Evolutionary conservation across 345 rosid genomes (phyloP).

Genomic region (Bretschneidera sinensis): DNA sequence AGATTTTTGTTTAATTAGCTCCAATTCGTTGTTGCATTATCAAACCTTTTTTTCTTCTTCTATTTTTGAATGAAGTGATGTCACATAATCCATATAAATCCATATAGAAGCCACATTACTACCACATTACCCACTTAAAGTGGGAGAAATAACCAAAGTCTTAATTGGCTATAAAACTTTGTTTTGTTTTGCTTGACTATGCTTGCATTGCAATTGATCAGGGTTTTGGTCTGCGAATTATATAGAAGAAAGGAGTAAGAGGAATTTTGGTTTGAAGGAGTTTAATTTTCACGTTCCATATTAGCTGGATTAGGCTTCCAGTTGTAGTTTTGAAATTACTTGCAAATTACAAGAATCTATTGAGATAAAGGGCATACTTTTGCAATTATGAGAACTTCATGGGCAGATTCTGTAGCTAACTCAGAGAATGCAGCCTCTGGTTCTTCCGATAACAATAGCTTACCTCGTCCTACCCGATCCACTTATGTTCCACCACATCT

Average conservation of each 20-base stretch:
- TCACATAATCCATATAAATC: too few relatives aligned
- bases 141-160: too few relatives aligned
- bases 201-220: background rate
- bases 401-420: slow-evolving; percentile 95
- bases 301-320: background rate
- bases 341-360: slow-evolving; percentile 14
- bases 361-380: slow-evolving; percentile 25
- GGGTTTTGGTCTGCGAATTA: background rate
- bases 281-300: background rate
- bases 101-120: too few relatives aligned
- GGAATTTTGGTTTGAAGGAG: background rate
- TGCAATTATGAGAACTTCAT: slow-evolving; percentile 77
- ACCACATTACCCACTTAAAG: too few relatives aligned
- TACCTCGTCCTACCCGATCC: slow-evolving; percentile 29
- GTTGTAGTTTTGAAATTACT: background rate
- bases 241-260: background rate
- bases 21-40: background rate
- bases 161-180: too few relatives aligned
- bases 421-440: slow-evolving; percentile 59
- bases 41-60: background rate
- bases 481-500: slow-evolving; percentile 88
- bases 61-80: slow-evolving; percentile 6
- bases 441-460: slow-evolving; percentile 23
- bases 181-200: background rate
- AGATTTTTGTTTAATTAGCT: too few relatives aligned